These are phyloP conservation scores for Paxillus ammoniavirescens DNA, from an alignment of 768 basidiomycete species.

Conservation along the genomic window DNA sequence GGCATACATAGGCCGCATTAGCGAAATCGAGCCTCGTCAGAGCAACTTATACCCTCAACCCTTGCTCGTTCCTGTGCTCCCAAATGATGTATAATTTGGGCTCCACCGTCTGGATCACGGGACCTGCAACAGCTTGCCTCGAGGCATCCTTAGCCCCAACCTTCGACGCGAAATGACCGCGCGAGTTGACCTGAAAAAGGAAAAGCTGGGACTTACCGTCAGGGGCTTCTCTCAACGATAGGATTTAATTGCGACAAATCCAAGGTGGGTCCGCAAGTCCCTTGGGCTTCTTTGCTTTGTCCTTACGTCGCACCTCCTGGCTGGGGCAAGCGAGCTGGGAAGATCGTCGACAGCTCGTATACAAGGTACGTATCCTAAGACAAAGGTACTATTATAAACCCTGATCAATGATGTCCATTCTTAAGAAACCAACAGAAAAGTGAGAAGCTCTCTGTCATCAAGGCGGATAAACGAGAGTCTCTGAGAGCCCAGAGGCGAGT, in stretches of 20 bases:
- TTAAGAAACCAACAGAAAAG: not conserved
- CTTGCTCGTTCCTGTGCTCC: constrained; percentile 25
- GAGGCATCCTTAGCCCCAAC: constrained; percentile 23
- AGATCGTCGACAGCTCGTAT: too few species aligned
- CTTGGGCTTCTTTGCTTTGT: not conserved
- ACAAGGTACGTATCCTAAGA: not conserved
- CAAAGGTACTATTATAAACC: not conserved
- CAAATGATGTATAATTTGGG: constrained; percentile 4
- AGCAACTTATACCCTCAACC: constrained; percentile 17
- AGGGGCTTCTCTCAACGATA: not conserved
- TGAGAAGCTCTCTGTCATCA: not conserved
- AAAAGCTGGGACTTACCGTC: constrained; percentile 7
- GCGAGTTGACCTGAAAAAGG: constrained; percentile 16
- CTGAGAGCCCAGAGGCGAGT: constrained; percentile 6
- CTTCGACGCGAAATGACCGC: constrained; percentile 30
- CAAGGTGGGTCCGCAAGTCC: not conserved
- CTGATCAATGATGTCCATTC: not conserved
- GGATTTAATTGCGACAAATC: not conserved
- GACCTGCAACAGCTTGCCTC: constrained; percentile 23
- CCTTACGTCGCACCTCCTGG: not conserved
- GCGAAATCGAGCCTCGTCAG: not conserved
- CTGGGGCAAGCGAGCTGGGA: not conserved
- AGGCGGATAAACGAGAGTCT: not conserved
- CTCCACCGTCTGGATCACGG: constrained; percentile 17
- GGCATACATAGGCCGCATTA: not conserved